Conservation (phyloP, 148 eudicot genomes). For the Camellia lanceoleosa region DNA sequence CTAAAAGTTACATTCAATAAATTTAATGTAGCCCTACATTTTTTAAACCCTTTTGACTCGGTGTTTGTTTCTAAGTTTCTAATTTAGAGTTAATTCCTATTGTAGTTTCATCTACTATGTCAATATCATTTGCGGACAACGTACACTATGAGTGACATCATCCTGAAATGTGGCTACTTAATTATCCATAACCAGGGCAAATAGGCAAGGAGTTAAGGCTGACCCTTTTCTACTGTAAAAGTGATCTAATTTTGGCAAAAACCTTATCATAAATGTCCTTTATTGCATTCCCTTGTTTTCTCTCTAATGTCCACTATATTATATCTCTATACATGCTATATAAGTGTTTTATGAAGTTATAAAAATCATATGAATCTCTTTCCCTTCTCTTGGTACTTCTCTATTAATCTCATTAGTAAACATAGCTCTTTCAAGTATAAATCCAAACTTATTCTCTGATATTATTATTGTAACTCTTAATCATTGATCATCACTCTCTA, state of each 20-base stretch:
- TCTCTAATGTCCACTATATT: too few relatives aligned
- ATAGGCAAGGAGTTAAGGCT: not conserved
- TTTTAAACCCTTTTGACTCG: not conserved
- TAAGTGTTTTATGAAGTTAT: not conserved
- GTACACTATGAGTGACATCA: not conserved
- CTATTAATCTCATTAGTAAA: not conserved
- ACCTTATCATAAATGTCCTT: not conserved
- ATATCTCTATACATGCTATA: too few relatives aligned
- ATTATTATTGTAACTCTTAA: too few relatives aligned
- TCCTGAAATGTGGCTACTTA: not conserved
- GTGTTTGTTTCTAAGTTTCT: not conserved
- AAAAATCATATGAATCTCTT: not conserved
- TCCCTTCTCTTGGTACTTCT: not conserved
- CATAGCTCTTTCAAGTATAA: too few relatives aligned
- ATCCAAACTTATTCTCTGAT: not conserved
- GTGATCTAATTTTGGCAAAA: not conserved
- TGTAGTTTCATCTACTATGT: not conserved
- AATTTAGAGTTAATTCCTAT: not conserved
- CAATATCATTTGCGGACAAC: not conserved
- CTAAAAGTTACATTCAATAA: not conserved
- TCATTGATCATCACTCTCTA: not conserved
- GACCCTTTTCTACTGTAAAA: not conserved
- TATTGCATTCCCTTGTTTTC: not conserved
- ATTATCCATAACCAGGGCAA: not conserved
- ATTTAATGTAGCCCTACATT: not conserved